Conservation (phyloP, 208 protist species). For the Naegleria fowleri region DNA sequence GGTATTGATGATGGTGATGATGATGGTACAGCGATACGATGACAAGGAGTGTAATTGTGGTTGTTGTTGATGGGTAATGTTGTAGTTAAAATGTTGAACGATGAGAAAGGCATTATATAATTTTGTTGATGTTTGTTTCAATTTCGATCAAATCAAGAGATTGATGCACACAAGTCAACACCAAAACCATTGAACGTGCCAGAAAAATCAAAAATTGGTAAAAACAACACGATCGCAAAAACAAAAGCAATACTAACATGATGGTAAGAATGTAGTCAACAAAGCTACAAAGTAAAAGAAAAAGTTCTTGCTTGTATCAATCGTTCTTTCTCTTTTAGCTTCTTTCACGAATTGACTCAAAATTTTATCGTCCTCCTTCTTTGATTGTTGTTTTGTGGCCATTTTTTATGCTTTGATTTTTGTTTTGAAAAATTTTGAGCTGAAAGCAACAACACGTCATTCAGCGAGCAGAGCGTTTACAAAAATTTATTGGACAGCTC, state of each 20-base stretch:
- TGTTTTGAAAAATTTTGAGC: background rate
- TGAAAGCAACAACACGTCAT: background rate
- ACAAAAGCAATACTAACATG: background rate
- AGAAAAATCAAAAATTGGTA: too few species aligned
- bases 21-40: too few species aligned
- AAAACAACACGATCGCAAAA: too few species aligned
- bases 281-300: conserved; percentile 17
- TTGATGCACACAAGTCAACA: background rate
- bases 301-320: background rate
- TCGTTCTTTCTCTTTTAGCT: background rate
- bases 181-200: too few species aligned
- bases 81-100: too few species aligned
- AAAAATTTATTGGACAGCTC: background rate
- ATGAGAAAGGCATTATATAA: too few species aligned
- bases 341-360: background rate
- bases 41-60: too few species aligned
- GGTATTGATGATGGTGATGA: background rate
- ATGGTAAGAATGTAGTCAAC: background rate
- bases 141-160: background rate
- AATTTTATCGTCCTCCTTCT: background rate
- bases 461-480: background rate
- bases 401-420: background rate
- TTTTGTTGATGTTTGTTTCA: too few species aligned
- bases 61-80: too few species aligned
- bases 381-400: background rate